Conservation (phyloP, 805 yeast genomes). For the Nakazawaea pomicola region DNA sequence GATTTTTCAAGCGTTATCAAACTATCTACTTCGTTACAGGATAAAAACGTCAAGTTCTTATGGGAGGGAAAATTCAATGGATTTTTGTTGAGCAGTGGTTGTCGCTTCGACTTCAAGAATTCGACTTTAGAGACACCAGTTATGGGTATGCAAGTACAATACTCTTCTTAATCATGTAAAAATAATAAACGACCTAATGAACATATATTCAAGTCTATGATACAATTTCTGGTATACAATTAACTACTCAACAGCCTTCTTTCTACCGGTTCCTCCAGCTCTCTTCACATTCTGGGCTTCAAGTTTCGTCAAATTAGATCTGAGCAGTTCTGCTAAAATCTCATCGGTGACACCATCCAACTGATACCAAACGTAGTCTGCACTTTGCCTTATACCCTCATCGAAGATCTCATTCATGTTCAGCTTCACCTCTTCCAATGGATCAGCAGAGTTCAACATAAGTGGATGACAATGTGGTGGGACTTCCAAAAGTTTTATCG, state of each 20-base stretch:
- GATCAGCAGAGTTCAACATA: conserved; percentile 58
- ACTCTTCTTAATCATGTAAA: conserved; percentile 39
- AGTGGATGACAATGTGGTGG: conserved; percentile 64
- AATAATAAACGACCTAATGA: background rate
- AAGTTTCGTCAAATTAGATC: conserved; percentile 45
- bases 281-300: conserved; percentile 17
- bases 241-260: conserved; percentile 4
- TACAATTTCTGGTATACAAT: no score
- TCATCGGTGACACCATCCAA: conserved; percentile 74
- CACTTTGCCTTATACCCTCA: conserved; percentile 55
- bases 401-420: conserved; percentile 59
- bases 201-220: no score
- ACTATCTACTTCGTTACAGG: conserved; percentile 63
- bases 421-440: conserved; percentile 47
- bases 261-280: conserved; percentile 7
- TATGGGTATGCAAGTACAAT: conserved; percentile 60
- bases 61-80: conserved; percentile 91
- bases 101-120: conserved; percentile 41
- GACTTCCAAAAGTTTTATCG: conserved; percentile 60
- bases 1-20: conserved; percentile 70
- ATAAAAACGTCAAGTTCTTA: conserved; percentile 52
- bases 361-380: conserved; percentile 76
- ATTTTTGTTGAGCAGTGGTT: conserved; percentile 73
- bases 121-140: conserved; percentile 42
- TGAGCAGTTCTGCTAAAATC: conserved; percentile 53